phyloP scores from a whole-genome alignment of 1,284 basidiomycete genomes.

The Ceratobasidium sp. region DNA sequence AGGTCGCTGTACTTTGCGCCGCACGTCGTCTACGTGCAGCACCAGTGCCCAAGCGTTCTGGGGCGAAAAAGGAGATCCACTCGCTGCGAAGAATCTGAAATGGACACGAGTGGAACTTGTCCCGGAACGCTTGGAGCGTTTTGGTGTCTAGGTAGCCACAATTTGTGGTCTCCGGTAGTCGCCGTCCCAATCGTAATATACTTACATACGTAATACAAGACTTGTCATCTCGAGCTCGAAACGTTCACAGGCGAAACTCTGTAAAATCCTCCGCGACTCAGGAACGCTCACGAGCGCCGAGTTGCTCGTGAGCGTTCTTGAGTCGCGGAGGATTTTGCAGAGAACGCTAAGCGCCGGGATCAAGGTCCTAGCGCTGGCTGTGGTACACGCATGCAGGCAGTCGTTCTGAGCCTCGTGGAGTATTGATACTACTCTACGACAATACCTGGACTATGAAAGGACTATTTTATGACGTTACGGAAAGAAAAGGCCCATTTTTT shows the following conservation, averaged over 20 bases:
- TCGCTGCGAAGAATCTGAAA: no score
- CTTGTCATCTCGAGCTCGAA: slow-evolving; percentile 7
- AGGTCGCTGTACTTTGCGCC: no score
- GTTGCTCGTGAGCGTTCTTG: neutral
- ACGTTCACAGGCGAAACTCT: neutral
- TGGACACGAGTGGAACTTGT: no score
- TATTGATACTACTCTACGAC: no score
- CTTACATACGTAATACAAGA: neutral
- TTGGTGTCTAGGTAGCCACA: slow-evolving; percentile 5
- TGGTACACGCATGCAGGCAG: no score
- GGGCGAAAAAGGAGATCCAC: no score
- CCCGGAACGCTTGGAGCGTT: slow-evolving; percentile 6
- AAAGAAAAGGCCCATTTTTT: neutral
- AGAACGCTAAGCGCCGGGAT: slow-evolving; percentile 22
- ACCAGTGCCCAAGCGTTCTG: no score
- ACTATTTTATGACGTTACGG: no score
- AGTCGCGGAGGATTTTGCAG: neutral
- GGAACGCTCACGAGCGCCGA: neutral
- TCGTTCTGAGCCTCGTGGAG: no score
- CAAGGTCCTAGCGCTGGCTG: slow-evolving; percentile 2
- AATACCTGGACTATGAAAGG: no score
- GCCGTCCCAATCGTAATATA: neutral
- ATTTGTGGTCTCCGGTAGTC: neutral
- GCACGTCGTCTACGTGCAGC: no score
- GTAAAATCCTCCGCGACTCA: no score